Evolutionary conservation across 2,329 filamentous ascomycete genomes (phyloP), one percentile per base, ranked within the genome.

Genomic region (Penicillium griseofulvum): DNA sequence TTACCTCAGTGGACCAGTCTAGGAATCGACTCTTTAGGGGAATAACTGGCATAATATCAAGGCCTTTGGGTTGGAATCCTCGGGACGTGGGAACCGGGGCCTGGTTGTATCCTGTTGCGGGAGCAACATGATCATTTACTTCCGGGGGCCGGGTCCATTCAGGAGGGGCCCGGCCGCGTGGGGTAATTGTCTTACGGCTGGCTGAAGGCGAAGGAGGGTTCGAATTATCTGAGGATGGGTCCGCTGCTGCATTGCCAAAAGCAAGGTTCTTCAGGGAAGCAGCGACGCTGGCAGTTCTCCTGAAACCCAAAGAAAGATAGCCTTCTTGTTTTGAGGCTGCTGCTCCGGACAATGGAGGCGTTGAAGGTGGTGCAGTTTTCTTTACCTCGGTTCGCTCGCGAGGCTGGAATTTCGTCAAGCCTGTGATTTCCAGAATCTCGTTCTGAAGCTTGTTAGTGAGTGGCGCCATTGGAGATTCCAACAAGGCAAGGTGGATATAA

Each of bases 1-100:
- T 68, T 76, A 80, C 78, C 72, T 93, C 93, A 42, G 94, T 91
- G 4, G 92, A 96, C 92, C 93, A 99, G 60, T 96, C 90, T 59
- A 96, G 81, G 73, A 97, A 96, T 9, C 83, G 87, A 70, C 91
- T 96, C 56, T 83, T 83, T 17, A 99, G 73, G 1, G 94, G 94
- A 28, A 97, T 81, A 12, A 73, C 74, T 1, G 89, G 87, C 10
- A 78, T 65, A 50, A 84, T 78, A 1, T 81, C 78, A 29, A 84
- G 71, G 57, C 86, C 81, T 55, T 87, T 83, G 48, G 84, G 78
- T 60, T 84, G 77, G 67, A 89, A 96, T 0, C 86, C 84, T 11
- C 89, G 87, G 4, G 91, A 91, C n/a, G 86, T 82, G 0, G 94
- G 93, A 58, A 90, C 86, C 57, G 84, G 86, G 8, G 90, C 89